These are phyloP conservation scores for Tylopilus sp. DNA, from an alignment of 768 basidiomycete genomes.

Conservation along the genomic window DNA sequence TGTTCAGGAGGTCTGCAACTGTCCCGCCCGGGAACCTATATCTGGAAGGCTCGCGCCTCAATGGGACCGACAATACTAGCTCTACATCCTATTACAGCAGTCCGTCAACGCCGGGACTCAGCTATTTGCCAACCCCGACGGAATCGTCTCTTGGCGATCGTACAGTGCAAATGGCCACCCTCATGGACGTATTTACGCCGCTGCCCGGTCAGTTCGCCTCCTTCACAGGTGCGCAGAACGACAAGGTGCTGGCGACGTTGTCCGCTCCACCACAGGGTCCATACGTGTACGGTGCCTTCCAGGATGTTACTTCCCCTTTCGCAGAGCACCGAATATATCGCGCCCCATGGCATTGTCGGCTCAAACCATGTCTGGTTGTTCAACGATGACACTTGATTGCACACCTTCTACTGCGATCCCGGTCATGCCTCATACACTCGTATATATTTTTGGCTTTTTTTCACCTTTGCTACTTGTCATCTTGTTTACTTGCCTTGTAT, in stretches of 20 bases:
- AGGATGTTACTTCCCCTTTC: constrained; percentile 9
- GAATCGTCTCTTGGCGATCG: constrained; percentile 55
- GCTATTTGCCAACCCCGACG: constrained; percentile 58
- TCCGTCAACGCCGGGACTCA: constrained; percentile 56
- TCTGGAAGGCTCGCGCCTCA: background rate
- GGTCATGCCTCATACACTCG: constrained; percentile 6
- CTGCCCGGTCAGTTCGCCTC: constrained; percentile 37
- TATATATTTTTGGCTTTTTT: constrained; percentile 19
- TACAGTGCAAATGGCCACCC: constrained; percentile 54
- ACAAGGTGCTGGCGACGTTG: constrained; percentile 25
- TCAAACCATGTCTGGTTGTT: constrained; percentile 14
- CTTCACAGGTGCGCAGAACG: constrained; percentile 35
- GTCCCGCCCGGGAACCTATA: too few species aligned
- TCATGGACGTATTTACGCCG: constrained; percentile 42
- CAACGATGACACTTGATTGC: constrained; percentile 13
- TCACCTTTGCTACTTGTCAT: background rate
- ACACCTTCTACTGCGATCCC: background rate
- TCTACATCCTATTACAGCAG: constrained; percentile 30
- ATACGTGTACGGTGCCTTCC: constrained; percentile 19
- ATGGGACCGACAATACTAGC: constrained; percentile 10
- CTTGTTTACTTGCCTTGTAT: constrained; percentile 27
- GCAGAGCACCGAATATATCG: constrained; percentile 10
- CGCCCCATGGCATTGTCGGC: constrained; percentile 14
- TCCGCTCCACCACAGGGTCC: constrained; percentile 14
- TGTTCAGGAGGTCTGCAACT: too few species aligned